Percentiles rank a stretch among this genome's conserved stretches.
phyloP scores from a whole-genome alignment of 148 eudicot species.

The Cornus controversa region DNA sequence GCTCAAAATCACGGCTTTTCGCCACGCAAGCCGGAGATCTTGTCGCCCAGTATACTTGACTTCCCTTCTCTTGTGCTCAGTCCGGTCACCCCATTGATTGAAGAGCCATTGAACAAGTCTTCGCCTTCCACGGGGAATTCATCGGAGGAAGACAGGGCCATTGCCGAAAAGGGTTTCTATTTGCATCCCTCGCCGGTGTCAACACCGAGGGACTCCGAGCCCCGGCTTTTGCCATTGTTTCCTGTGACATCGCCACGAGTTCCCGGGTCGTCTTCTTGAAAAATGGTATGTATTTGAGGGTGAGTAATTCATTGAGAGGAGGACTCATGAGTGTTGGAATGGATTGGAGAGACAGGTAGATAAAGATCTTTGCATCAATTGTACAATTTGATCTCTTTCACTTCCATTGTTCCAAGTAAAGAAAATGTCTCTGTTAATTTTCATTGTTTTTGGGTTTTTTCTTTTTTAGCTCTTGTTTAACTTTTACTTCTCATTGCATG shows the following conservation, averaged over 20 bases:
- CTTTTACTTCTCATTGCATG: not conserved
- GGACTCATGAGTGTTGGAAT: not conserved
- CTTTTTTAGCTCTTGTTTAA: not conserved
- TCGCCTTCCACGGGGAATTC: slow-evolving; percentile 32
- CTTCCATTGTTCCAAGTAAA: slow-evolving; percentile 3
- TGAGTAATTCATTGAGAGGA: not conserved
- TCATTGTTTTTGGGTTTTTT: not conserved
- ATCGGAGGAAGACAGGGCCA: slow-evolving; percentile 65
- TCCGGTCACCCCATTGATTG: slow-evolving; percentile 71
- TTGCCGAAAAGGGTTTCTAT: slow-evolving; percentile 75
- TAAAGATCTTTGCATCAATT: slow-evolving; percentile 12
- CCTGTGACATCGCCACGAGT: slow-evolving; percentile 73
- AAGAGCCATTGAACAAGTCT: slow-evolving; percentile 45
- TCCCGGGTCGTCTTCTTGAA: slow-evolving; percentile 27
- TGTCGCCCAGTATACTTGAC: slow-evolving; percentile 76
- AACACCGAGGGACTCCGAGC: slow-evolving; percentile 39
- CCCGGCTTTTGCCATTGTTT: slow-evolving; percentile 64
- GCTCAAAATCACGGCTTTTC: slow-evolving; percentile 34
- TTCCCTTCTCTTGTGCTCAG: slow-evolving; percentile 74
- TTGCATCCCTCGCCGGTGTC: slow-evolving; percentile 64
- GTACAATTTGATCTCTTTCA: slow-evolving; percentile 23
- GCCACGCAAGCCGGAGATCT: slow-evolving; percentile 43
- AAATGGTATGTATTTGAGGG: not conserved
- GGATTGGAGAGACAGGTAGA: slow-evolving; percentile 10
- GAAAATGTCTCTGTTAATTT: not conserved